Evolutionary conservation across 495 filamentous ascomycete genomes (phyloP).

Genomic region (Neurospora sp.): DNA sequence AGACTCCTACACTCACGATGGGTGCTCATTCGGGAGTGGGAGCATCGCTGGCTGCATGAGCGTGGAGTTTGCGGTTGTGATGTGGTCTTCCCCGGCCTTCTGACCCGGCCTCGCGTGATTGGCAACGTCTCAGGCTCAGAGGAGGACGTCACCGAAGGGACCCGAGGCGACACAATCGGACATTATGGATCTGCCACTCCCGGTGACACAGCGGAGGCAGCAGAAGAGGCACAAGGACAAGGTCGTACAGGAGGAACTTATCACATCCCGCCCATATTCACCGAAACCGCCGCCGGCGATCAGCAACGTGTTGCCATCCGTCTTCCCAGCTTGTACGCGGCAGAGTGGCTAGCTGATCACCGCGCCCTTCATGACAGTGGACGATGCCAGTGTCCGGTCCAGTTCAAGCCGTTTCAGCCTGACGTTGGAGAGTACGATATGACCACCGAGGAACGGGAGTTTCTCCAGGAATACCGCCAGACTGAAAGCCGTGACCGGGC

Average conservation of each 20-base stretch:
- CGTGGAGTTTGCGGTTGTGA: constrained; percentile 32
- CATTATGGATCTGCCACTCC: background rate
- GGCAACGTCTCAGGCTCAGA: constrained; percentile 1
- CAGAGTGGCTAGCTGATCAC: constrained; percentile 34
- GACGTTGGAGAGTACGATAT: constrained; percentile 8
- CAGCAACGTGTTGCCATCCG: constrained; percentile 18
- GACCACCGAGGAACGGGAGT: background rate
- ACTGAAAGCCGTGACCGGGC: background rate
- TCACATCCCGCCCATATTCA: constrained; percentile 15
- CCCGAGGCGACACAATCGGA: background rate
- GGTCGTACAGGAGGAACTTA: background rate
- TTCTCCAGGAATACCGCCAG: constrained; percentile 6
- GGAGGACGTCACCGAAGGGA: background rate
- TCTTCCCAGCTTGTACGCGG: constrained; percentile 23
- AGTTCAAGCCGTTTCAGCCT: constrained; percentile 19
- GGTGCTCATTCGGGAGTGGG: constrained; percentile 29
- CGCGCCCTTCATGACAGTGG: constrained; percentile 21
- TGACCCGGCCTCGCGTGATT: constrained; percentile 21
- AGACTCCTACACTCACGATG: constrained; percentile 29
- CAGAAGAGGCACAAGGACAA: background rate
- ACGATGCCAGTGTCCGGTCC: constrained; percentile 20
- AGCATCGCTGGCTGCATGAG: constrained; percentile 39
- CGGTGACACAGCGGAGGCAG: background rate
- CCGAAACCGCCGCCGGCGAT: constrained; percentile 10
- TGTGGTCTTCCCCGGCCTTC: constrained; percentile 24